A percentile compares a stretch with the other conserved stretches of the same genome.
Conservation (phyloP, 2,329 filamentous ascomycete species). For the Thyridium curvatum region DNA sequence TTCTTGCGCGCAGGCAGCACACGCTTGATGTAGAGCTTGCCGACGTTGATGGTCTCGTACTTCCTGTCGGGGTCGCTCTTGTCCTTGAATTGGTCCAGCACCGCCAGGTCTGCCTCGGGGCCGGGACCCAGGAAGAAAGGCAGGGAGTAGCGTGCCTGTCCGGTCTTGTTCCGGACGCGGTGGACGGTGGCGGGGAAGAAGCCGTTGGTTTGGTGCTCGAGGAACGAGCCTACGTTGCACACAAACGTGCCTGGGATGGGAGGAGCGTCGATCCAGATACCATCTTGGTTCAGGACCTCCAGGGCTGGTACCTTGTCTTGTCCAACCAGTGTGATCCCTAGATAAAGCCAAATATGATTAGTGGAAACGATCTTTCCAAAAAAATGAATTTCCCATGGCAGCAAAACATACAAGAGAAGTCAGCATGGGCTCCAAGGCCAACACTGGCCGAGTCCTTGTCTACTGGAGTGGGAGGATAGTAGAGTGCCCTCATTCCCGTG, state of each 20-base stretch:
- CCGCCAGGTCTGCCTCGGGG: slow-evolving; percentile 15
- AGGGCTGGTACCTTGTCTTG: slow-evolving; percentile 21
- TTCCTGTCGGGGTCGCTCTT: slow-evolving; percentile 9
- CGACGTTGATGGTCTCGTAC: slow-evolving; percentile 19
- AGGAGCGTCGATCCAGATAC: slow-evolving; percentile 29
- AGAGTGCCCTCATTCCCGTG: slow-evolving; percentile 30
- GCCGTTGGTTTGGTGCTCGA: slow-evolving; percentile 31
- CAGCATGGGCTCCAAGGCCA: slow-evolving; percentile 32
- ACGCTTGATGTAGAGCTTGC: slow-evolving; percentile 23
- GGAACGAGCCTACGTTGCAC: slow-evolving; percentile 31
- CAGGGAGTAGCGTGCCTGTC: slow-evolving; percentile 28
- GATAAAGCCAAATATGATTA: too few species aligned
- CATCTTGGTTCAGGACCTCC: slow-evolving; percentile 33
- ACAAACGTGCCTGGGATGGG: slow-evolving; percentile 26
- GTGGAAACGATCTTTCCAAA: slow-evolving; percentile 1
- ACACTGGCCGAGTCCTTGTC: slow-evolving; percentile 17
- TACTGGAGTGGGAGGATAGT: slow-evolving; percentile 27
- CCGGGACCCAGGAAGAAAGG: slow-evolving; percentile 27
- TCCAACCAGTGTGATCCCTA: slow-evolving; percentile 29
- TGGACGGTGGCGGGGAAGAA: slow-evolving; percentile 31
- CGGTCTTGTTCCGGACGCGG: slow-evolving; percentile 28
- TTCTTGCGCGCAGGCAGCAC: slow-evolving; percentile 25
- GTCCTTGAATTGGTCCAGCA: slow-evolving; percentile 14
- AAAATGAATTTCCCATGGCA: too few species aligned
- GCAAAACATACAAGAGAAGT: slow-evolving; percentile 25